Base-by-base conservation (phyloP, 345 rosid species). In the Brassica carinata region DNA sequence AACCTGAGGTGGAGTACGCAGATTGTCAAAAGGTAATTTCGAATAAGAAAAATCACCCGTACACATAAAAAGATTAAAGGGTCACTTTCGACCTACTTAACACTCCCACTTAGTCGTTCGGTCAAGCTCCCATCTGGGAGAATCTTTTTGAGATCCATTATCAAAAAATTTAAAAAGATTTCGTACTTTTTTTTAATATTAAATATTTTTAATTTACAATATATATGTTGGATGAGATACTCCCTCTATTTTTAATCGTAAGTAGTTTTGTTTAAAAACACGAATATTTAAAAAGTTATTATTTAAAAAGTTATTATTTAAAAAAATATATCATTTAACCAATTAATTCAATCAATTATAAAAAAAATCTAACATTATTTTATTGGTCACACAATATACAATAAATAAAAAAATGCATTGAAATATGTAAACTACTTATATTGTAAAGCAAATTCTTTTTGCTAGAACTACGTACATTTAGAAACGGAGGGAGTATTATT, bases 11-110 rank as follows among this genome's bases (percentile, higher is more conserved):
- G 55, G 76, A 77, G 68, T 48, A 69, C 70, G 33, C 17, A 67
- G 5, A 34, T 33, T 62, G 71, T 51, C 58, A 74, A 80, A 9
- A 59, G n/a, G 79, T 75, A 48, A 69, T 75, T 62, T 34, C 2
- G 2, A 1, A 0, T 3, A 7, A 0, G 9, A 67, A 31, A 55
- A 71, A 0, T 14, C 55, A 62, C 70, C 76, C 76, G 79, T 75
- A 75, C 76, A 29, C 8, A n/a, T 1, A 70, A 18, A 59, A 63
- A 51, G 57, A 40, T 23, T n/a, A 62, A 62, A 67, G 26, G 19
- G 76, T 75, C 83, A 30, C 79, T 81, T 81, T 80, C 83, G 61
- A 80, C 62, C 72, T 34, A 63, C 76, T 80, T 55, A 71, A 75
- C 73, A 76, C 79, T 80, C 63, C 83, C 79, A 80, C 61, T 75